Evolutionary conservation across 2,329 filamentous ascomycete species (phyloP), one percentile per base, ranked within the genome.

Genomic region (Fusarium sacchari): DNA sequence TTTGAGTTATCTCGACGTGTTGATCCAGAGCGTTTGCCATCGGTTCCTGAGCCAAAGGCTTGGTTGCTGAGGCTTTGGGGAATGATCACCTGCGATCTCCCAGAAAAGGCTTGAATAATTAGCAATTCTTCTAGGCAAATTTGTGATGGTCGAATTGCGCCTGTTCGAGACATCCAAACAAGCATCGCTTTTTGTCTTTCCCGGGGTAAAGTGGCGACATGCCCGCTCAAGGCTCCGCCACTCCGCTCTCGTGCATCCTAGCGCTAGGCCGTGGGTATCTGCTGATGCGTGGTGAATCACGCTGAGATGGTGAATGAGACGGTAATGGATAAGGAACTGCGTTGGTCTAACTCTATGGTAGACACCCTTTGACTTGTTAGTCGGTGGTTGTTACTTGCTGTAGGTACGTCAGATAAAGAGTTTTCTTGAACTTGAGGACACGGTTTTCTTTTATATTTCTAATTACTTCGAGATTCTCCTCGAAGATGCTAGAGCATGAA

Each of bases 141-240:
- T 44, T 47, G 30, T 30, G 10, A 37, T 40, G 39, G 52, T 49
- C 26, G 18, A 59, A 72, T 44, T 49, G 32, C 39, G 40, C 44
- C 56, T 49, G 36, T 40, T 50, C 26, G 36, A 40, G 44, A 57
- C 30, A 63, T 61, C 34, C 39, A 65, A 43, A 62, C 49, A 69
- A 53, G 26, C 63, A 67, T 64, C 53, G 64, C 46, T 57, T 52
- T 55, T 60, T 56, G 28, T 44, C 59, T 62, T 75, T 76, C 60
- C 67, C 64, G 72, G 72, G 72, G 73, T 73, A 67, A 76, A 74
- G 76, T 74, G 72, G 74, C 74, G 74, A 76, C 64, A 68, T 56
- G 47, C 60, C 50, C 65, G 46, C 71, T 32, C 64, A 47, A 44
- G 64, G 63, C 71, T 62, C 64, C 58, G 63, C 63, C 68, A 60